Base-by-base conservation (phyloP, 2,329 filamentous ascomycete genomes). In the Penicillium italicum region DNA sequence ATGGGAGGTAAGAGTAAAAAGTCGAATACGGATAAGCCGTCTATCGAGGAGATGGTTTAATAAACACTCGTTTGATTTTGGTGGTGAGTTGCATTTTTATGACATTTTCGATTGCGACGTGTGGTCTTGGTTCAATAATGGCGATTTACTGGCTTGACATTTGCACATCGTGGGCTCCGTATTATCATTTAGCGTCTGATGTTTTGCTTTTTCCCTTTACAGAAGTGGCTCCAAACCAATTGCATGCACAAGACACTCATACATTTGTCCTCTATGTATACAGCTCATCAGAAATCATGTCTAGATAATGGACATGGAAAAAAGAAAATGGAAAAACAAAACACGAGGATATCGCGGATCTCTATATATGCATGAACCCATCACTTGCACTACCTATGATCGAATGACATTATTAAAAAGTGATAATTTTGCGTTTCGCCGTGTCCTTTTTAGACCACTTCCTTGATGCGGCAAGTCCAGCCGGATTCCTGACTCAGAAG, bases 381-480 rank as follows among this genome's bases (percentile, higher is more conserved):
- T 63, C 59, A 61, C n/a, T n/a, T 47, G 47, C 47, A 64, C 50
- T 28, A 28, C 26, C 26, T 58, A 60, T 66, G 53, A 58, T 53
- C 33, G 55, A 58, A 51, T 56, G 56, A 61, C 56, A 55, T 56
- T 57, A 63, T 65, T 64, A 63, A 63, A 61, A 60, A 54, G 31
- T 51, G 53, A 50, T 57, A 58, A 56, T 51, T 54, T 58, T 55
- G 41, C 56, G 56, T 56, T 50, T 51, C 33, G 20, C 44, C 45
- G 50, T 57, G 47, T 57, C 31, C 50, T 57, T 53, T 50, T 72
- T 82, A 87, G 67, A 83, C 81, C 59, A 94, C 77, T 77, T 96
- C 82, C 66, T 84, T 88, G 65, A 97, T 80, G 77, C 87, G 91
- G 80, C 92, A 97, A 66, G 89, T 80, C 93, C 93, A 97, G 61